These are phyloP conservation scores for Trichaptum fuscoviolaceum DNA, from an alignment of 768 basidiomycete genomes.

Conservation along the genomic window DNA sequence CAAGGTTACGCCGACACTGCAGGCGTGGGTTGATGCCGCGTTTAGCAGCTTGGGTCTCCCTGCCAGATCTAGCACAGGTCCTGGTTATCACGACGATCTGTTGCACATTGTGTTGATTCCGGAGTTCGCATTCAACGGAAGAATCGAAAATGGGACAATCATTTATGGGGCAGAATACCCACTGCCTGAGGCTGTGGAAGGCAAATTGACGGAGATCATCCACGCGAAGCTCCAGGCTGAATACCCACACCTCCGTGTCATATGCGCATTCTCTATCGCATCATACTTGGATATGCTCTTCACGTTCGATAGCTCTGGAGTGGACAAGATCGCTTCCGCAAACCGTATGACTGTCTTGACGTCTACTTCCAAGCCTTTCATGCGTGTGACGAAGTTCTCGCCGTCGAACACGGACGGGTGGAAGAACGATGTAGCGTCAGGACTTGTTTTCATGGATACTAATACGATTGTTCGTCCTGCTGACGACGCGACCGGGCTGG, in stretches of 20 bases:
- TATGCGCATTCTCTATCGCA: background rate
- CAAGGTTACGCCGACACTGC: background rate
- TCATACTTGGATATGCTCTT: background rate
- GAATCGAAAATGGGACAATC: background rate
- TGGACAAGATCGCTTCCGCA: background rate
- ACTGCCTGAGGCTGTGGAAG: background rate
- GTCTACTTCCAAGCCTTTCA: background rate
- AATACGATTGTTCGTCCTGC: background rate
- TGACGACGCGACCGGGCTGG: background rate
- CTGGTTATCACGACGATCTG: background rate
- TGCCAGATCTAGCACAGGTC: background rate
- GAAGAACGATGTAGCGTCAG: background rate
- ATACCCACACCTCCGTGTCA: background rate
- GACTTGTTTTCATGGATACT: background rate
- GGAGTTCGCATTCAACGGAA: background rate
- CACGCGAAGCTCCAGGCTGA: background rate
- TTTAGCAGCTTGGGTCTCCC: background rate
- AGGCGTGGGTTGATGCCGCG: background rate
- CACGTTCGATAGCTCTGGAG: background rate
- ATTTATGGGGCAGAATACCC: background rate
- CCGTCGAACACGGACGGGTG: background rate
- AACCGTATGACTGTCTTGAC: background rate
- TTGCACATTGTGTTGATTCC: background rate
- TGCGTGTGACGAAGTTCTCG: background rate
- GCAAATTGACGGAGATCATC: background rate